Evolutionary conservation across 331 rosid genomes (phyloP), one percentile per base, ranked within the genome.

Genomic region (Rosa hybrid): DNA sequence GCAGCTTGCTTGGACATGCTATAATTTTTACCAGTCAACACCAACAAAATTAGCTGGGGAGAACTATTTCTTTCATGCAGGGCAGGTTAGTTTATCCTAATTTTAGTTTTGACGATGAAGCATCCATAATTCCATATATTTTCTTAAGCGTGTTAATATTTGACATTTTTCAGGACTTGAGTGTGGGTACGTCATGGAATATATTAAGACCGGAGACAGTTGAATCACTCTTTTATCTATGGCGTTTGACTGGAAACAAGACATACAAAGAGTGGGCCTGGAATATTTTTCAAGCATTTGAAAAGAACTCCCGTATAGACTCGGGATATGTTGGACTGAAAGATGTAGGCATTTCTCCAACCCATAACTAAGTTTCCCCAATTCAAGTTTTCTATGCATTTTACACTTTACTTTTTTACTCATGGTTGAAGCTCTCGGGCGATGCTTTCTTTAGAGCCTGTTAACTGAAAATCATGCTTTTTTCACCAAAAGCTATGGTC

Each of bases 1-100:
- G 80, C 89, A 96, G 99, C 97, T 96, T 88, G 99, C 99, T 76
- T 96, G 99, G 99, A 96, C 99, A 65, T 96, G 99, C 87, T 96
- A 96, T 83, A 96, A 96, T 81, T 96, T 96, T 89, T 96, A 93
- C 83, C 98, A 93, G 87, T 90, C 94, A 39, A 93, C 98, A 67
- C 95, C 97, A 34, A 89, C 99, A 51, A 96, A 96, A 85, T 90
- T 96, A 89, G 97, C 99, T 7, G 99, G 99, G 80, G 99, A 96
- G 85, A 96, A 96, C 77, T 96, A 96, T 82, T 91, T 90, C 86
- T 96, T 96, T 80, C 79, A 74, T 77, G 49, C 85, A 34, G 98
- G 97, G 68, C 84, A 92, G 99, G 99, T 96, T 83, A 57, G 92
- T 80, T 76, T 81, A 54, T 80, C 78, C 51, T 72, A 76, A 23